A percentile compares a stretch with the other conserved stretches of the same genome.
phyloP scores from a whole-genome alignment of 441 rosid species.

The Gossypium schwendimanii region DNA sequence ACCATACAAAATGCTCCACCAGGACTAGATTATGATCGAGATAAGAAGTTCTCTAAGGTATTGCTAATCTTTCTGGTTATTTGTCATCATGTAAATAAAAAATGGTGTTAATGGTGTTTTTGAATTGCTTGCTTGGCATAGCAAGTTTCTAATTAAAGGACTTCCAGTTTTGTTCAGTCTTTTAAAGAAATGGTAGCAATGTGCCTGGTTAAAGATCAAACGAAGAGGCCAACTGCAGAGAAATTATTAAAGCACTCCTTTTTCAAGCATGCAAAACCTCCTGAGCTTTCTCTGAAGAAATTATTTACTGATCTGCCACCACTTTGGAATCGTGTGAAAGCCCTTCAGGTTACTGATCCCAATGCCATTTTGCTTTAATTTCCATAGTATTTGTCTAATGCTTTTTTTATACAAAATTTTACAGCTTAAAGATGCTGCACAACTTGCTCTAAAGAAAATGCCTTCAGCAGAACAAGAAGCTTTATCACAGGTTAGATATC shows the following conservation, averaged over 20 bases:
- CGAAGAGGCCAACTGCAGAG: constrained; percentile 96
- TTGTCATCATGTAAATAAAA: neutral
- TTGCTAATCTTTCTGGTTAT: constrained; percentile 51
- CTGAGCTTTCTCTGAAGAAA: constrained; percentile 72
- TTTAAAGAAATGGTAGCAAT: constrained; percentile 99
- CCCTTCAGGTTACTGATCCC: constrained; percentile 68
- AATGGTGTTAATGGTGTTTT: constrained; percentile 9
- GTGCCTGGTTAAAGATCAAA: constrained; percentile 99
- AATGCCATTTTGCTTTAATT: constrained; percentile 10
- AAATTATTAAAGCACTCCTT: constrained; percentile 83
- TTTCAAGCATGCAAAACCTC: constrained; percentile 87
- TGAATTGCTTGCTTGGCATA: constrained; percentile 15
- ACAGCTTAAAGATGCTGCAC: constrained; percentile 95
- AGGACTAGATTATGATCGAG: constrained; percentile 94
- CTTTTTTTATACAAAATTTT: constrained; percentile 20
- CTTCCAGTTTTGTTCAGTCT: constrained; percentile 96
- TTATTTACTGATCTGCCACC: constrained; percentile 83
- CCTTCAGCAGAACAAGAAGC: constrained; percentile 97
- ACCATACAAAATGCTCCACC: constrained; percentile 99
- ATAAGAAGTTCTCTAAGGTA: constrained; percentile 98
- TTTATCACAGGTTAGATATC: constrained; percentile 63
- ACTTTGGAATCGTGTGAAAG: constrained; percentile 91
- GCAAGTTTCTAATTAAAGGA: constrained; percentile 67
- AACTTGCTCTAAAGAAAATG: constrained; percentile 85
- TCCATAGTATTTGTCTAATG: constrained; percentile 15